phyloP scores from a whole-genome alignment of 805 yeast species.

The Henningerozyma blattae region DNA sequence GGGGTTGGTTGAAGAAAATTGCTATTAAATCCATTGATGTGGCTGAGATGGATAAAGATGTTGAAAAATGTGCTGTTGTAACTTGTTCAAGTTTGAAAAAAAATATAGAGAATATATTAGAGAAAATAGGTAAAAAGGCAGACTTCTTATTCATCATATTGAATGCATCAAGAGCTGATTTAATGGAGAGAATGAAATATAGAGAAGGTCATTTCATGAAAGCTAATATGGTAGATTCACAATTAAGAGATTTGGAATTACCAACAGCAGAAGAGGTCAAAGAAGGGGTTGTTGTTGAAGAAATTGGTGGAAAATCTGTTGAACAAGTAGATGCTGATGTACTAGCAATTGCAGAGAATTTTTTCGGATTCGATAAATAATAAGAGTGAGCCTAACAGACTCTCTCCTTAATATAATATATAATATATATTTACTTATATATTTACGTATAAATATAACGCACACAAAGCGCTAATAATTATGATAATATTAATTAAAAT shows the following conservation, averaged over 20 bases:
- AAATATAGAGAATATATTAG: slow-evolving; percentile 54
- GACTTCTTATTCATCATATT: slow-evolving; percentile 54
- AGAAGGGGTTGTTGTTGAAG: slow-evolving; percentile 7
- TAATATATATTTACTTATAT: too few species aligned
- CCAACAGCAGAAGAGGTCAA: slow-evolving; percentile 38
- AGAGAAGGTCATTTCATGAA: slow-evolving; percentile 83
- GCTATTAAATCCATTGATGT: slow-evolving; percentile 29
- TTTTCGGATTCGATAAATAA: not conserved
- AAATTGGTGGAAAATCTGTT: slow-evolving; percentile 14
- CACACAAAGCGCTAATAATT: too few species aligned
- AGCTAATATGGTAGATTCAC: slow-evolving; percentile 69
- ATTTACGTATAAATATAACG: too few species aligned
- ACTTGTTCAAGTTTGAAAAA: slow-evolving; percentile 81
- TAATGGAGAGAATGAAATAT: slow-evolving; percentile 45
- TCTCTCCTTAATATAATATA: not conserved
- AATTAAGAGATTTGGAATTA: slow-evolving; percentile 60
- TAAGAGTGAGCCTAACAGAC: not conserved
- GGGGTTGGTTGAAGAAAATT: slow-evolving; percentile 71
- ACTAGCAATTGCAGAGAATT: slow-evolving; percentile 1
- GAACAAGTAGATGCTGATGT: slow-evolving; percentile 9
- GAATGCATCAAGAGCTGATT: slow-evolving; percentile 48
- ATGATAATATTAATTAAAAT: too few species aligned
- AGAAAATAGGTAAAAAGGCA: slow-evolving; percentile 23
- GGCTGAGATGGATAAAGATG: slow-evolving; percentile 25
- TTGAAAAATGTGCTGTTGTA: slow-evolving; percentile 32